Evolutionary conservation across 441 rosid genomes (phyloP), one percentile per base, ranked within the genome.

Genomic region (Viola pubescens): DNA sequence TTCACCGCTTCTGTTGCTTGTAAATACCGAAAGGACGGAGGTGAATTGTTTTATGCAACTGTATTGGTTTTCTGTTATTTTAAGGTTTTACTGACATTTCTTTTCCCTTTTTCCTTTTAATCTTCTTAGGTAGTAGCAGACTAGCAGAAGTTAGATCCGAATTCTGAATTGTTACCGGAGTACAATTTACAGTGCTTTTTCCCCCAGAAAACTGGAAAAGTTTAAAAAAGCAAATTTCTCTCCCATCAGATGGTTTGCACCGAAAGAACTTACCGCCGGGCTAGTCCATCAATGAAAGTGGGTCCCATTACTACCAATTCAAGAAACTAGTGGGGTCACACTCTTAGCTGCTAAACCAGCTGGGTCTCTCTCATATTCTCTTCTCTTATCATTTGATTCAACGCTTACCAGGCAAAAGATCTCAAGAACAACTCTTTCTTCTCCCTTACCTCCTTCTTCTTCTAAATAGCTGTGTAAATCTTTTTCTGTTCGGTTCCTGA

Each of bases 341-440:
- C 73, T 26, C 34, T 40, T 40, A 59, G 74, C 64, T 54, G 72
- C 60, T 51, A 68, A 42, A 52, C 74, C 78, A 77, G 81, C 81
- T 71, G 75, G 72, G 9, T 16, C 44, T 56, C 60, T 9, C 14
- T 55, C 65, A 16, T 42, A 46, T 47, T 37, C 47, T 45, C 60
- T 9, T 10, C 7, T 12, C 7, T 12, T 7, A 10, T 59, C 66
- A 55, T 57, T 63, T 47, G 60, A 54, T 10, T 19, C 61, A 19
- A 26, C 34, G n/a, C 45, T 4, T 3, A 26, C 39, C 9, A 52
- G 14, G 45, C 14, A 54, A 13, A 54, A 11, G 13, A 7, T 45
- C 40, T 11, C 8, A 39, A 39, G 14, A 19, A 54, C 4, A 54
- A 26, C 26, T 42, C 13, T 13, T 11, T 41, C 5, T 26, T 37